Evolutionary conservation across 2,329 filamentous ascomycete genomes (phyloP).

Genomic region (Botryosphaeria dothidea): DNA sequence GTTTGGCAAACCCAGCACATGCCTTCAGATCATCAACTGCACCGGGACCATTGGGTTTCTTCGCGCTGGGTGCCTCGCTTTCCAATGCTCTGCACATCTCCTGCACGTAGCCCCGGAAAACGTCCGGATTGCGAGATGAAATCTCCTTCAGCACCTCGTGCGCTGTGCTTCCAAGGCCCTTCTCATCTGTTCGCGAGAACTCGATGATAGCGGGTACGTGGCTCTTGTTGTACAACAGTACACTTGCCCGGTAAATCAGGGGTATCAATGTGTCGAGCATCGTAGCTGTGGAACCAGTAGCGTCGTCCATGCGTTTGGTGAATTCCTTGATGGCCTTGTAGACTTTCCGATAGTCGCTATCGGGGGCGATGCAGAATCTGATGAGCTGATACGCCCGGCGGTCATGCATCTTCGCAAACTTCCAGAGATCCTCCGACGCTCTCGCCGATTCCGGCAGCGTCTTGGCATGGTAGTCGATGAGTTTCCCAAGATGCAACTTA

Average conservation of each 20-base stretch:
- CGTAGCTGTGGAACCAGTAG: conserved; percentile 57
- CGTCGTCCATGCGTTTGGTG: conserved; percentile 74
- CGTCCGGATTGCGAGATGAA: conserved; percentile 81
- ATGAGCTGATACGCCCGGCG: conserved; percentile 87
- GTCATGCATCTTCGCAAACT: conserved; percentile 89
- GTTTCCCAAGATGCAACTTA: conserved; percentile 69
- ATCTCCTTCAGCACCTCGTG: conserved; percentile 92
- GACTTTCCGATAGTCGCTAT: conserved; percentile 90
- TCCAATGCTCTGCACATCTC: conserved; percentile 87
- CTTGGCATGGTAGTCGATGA: conserved; percentile 71
- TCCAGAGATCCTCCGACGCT: conserved; percentile 76
- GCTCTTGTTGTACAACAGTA: conserved; percentile 90
- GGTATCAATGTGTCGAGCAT: conserved; percentile 79
- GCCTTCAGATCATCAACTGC: conserved; percentile 93
- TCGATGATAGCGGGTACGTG: conserved; percentile 90
- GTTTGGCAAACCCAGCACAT: conserved; percentile 86
- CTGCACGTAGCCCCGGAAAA: conserved; percentile 90
- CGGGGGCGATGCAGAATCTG: conserved; percentile 78
- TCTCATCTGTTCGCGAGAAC: conserved; percentile 79
- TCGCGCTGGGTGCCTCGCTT: conserved; percentile 72
- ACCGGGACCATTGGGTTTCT: conserved; percentile 66
- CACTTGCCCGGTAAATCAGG: conserved; percentile 78
- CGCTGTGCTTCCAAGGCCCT: conserved; percentile 73
- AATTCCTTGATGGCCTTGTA: conserved; percentile 89
- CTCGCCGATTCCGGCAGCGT: conserved; percentile 75